Conservation (phyloP, 169 alveolate genomes). For the Plasmodium knowlesi region DNA sequence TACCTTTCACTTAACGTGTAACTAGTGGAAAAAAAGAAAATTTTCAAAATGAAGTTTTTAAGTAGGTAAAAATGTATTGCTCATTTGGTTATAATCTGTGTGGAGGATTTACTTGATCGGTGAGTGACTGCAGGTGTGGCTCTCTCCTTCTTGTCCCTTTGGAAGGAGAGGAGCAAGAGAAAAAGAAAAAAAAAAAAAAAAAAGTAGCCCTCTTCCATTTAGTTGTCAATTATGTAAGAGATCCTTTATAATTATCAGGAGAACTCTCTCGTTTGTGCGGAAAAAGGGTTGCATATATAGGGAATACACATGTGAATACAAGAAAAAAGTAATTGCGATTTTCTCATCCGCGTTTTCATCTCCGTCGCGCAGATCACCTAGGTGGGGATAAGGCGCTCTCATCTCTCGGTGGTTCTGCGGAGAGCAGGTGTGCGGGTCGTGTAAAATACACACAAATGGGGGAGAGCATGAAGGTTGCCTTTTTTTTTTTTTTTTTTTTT, state of each 20-base stretch:
- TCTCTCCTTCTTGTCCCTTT: neutral
- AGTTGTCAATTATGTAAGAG: neutral
- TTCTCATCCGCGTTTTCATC: neutral
- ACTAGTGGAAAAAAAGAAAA: neutral
- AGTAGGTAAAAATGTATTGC: constrained; percentile 4
- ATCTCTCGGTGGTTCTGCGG: neutral
- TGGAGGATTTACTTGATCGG: neutral
- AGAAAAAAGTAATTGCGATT: neutral
- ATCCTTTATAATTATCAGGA: neutral
- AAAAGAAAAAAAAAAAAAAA: neutral
- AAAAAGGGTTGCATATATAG: no score
- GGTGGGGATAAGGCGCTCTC: no score
- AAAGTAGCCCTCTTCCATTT: neutral
- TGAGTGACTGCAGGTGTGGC: neutral
- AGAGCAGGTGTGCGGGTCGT: neutral
- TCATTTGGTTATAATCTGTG: neutral
- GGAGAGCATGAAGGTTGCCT: neutral
- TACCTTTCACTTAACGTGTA: neutral
- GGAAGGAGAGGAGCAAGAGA: neutral
- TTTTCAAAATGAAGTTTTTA: constrained; percentile 22
- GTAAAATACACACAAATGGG: neutral
- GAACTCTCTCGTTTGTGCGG: neutral
- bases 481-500: neutral
- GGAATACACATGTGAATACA: neutral
- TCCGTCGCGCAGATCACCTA: neutral